Evolutionary conservation across 129 eudicot genomes (phyloP), one percentile per base, ranked within the genome.

Genomic region (Lactuca saligna): DNA sequence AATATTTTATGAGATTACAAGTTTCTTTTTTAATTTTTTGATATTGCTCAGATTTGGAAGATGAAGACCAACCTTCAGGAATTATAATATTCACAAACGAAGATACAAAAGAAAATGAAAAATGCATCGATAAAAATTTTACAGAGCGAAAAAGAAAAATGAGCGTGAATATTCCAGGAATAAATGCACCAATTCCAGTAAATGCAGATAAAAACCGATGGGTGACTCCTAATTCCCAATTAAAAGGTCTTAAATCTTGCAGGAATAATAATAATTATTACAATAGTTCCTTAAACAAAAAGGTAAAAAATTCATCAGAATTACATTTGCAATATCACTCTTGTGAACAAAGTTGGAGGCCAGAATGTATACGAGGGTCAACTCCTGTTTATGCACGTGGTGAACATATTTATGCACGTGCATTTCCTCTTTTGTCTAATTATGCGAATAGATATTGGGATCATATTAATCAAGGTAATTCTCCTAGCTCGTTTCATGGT

Each of bases 131-230:
- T 35, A 61, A 46, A 31, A 74, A 73, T 33, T 8, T 7, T 46
- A 61, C 44, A 29, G 56, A 64, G 35, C 80, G 82, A 29, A 73
- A 75, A 13, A 66, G 46, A 81, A 91, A 80, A 82, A 88, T 59
- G 91, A 84, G 78, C 17, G 88, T 91, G 6, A 71, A 73, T 65
- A 85, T 88, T 79, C 96, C 96, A 4, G 96, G 96, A 60, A 81
- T 91, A 60, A 91, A 88, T 60, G 87, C 88, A 7, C 94, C 97
- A 1, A 72, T 91, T 17, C 96, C 89, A 12, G 79, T 80, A 33
- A 82, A 84, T 55, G 87, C 94, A 46, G 82, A 83, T 71, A 73
- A 69, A 82, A 68, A 54, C 35, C 74, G 51, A 14, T 91, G 97
- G 94, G 72, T 78, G 25, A 41, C 78, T 69, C 48, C 60, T 14